Percentiles rank a stretch among this genome's conserved stretches.
phyloP scores from a whole-genome alignment of 495 filamentous ascomycete genomes.

The Penicillium cataractarum region DNA sequence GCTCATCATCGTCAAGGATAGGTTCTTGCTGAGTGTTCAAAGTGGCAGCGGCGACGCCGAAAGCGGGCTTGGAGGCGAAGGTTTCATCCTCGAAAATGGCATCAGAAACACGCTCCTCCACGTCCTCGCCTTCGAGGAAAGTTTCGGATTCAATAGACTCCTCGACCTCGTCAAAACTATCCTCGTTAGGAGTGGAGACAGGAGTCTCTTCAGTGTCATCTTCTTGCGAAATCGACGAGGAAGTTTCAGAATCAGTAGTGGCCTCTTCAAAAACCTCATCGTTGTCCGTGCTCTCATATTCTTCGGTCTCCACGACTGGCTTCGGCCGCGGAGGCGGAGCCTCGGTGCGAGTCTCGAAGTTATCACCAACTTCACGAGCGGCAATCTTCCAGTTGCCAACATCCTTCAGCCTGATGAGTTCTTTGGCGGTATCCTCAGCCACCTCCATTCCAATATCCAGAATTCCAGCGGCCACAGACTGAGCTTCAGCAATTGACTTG shows the following conservation, averaged over 20 bases:
- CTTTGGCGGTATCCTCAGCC: slow-evolving; percentile 79
- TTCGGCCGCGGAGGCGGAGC: slow-evolving; percentile 50
- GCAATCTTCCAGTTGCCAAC: slow-evolving; percentile 84
- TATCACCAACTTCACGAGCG: slow-evolving; percentile 71
- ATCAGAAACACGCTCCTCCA: slow-evolving; percentile 3
- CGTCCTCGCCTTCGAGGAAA: background rate
- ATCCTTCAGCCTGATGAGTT: slow-evolving; percentile 81
- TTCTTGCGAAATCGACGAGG: background rate
- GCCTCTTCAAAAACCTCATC: slow-evolving; percentile 21
- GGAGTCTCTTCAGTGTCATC: background rate
- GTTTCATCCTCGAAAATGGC: slow-evolving; percentile 13
- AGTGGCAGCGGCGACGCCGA: slow-evolving; percentile 32
- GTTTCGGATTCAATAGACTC: background rate
- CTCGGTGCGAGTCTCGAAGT: slow-evolving; percentile 66
- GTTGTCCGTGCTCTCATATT: slow-evolving; percentile 28
- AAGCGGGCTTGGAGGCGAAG: slow-evolving; percentile 15
- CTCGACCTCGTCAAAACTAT: background rate
- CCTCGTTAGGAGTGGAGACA: background rate
- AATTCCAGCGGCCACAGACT: slow-evolving; percentile 66
- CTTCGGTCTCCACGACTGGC: slow-evolving; percentile 43
- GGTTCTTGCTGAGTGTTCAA: slow-evolving; percentile 23
- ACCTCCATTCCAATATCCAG: slow-evolving; percentile 77
- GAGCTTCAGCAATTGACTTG: slow-evolving; percentile 69
- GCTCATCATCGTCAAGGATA: slow-evolving; percentile 54
- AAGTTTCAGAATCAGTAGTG: background rate